Base-by-base conservation (phyloP, 768 basidiomycete species). In the Phaeotremella skinneri region DNA sequence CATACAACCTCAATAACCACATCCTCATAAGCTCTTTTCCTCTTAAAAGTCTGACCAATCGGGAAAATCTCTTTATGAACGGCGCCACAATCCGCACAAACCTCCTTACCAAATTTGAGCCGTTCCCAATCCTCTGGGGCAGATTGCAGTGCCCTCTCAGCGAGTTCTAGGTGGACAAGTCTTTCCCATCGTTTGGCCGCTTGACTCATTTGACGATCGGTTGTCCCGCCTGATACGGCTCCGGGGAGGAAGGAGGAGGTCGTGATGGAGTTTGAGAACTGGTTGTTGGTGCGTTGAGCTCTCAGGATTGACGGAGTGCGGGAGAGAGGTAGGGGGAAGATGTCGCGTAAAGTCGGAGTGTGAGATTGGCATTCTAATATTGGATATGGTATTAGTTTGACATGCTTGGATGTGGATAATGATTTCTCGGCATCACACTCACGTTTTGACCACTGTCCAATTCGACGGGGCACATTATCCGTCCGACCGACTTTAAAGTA, bases 401-500 rank as follows among this genome's bases (percentile, higher is more conserved):
- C n/a, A 9, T 39, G 9, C 37, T 9, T 9, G n/a, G n/a, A n/a
- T 39, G n/a, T 9, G 37, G 9, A n/a, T 9, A n/a, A 17, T 37
- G 34, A 37, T 7, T 37, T 7, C 34, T 17, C 9, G 34, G 17
- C 17, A 11, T 26, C 16, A n/a, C 13, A 62, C 75, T 61, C 34
- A 75, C 75, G 69, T 47, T 64, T 68, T 0, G 67, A 68, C 75
- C 75, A 76, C 47, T 76, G 60, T 20, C 74, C 68, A 2, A 76
- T 63, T 1, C 75, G 58, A 4, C 75, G 63, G 25, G 75, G 70
- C 0, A 75, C 73, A 49, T 76, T 76, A 34, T 76, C 75, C 4
- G 75, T 76, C 21, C 75, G 42, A 0, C 75, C 75, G 16, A 76
- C 67, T 42, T 76, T 76, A 64, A 69, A 76, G 54, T 62, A 76